These are phyloP conservation scores for Leptomonas pyrrhocoris DNA, from an alignment of 208 protist genomes.

Conservation along the genomic window DNA sequence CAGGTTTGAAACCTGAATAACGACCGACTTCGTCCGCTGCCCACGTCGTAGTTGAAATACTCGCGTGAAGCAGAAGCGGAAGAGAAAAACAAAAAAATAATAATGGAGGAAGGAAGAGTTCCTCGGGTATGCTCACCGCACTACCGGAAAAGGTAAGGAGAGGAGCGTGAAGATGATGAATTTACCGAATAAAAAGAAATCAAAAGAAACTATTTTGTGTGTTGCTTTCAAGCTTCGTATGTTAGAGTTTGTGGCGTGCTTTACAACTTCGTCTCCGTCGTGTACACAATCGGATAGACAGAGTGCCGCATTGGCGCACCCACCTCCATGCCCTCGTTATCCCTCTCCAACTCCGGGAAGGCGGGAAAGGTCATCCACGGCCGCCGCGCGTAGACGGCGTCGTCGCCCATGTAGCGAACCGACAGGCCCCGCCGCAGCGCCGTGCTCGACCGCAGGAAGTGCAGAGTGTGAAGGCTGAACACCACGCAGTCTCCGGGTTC, in stretches of 20 bases:
- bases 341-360: slow-evolving; percentile 37
- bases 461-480: slow-evolving; percentile 49
- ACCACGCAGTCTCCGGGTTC: slow-evolving; percentile 36
- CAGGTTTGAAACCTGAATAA: too few species aligned
- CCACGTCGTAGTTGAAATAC: too few species aligned
- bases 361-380: slow-evolving; percentile 37
- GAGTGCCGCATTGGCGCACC: slow-evolving; percentile 21
- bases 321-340: slow-evolving; percentile 14
- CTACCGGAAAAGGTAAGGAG: too few species aligned
- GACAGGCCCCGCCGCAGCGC: slow-evolving; percentile 40
- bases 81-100: too few species aligned
- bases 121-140: too few species aligned
- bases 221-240: neutral
- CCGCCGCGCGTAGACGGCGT: slow-evolving; percentile 30
- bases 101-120: too few species aligned
- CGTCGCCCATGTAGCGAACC: slow-evolving; percentile 38
- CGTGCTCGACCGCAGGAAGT: slow-evolving; percentile 26
- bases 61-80: too few species aligned
- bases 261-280: slow-evolving; percentile 1
- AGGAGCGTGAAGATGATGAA: too few species aligned
- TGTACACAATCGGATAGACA: slow-evolving; percentile 31
- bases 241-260: neutral
- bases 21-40: too few species aligned
- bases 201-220: too few species aligned
- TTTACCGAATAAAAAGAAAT: too few species aligned